A percentile compares a stretch with the other conserved stretches of the same genome.
phyloP scores from a whole-genome alignment of 768 basidiomycete genomes.

The Trametes punicea region DNA sequence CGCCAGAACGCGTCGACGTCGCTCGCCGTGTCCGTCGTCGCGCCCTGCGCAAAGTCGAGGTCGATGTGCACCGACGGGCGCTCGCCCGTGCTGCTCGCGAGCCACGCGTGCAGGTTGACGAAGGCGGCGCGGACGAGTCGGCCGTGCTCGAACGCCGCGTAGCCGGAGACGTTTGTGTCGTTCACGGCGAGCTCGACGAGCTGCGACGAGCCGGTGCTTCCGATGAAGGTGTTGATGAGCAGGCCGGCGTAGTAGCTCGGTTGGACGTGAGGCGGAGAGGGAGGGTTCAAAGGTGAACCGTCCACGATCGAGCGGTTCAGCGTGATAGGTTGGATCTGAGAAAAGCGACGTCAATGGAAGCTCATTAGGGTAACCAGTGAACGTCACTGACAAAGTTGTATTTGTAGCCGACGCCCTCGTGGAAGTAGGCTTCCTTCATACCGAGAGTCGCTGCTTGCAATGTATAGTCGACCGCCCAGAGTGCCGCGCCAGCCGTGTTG shows the following conservation, averaged over 20 bases:
- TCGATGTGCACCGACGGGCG: constrained; percentile 38
- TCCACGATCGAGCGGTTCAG: constrained; percentile 57
- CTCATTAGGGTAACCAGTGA: too few species aligned
- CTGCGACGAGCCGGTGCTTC: constrained; percentile 38
- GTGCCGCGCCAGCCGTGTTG: constrained; percentile 65
- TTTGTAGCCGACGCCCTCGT: constrained; percentile 68
- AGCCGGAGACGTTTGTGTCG: constrained; percentile 50
- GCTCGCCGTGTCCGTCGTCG: neutral
- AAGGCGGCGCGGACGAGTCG: constrained; percentile 48
- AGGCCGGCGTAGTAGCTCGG: constrained; percentile 66
- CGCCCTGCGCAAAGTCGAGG: constrained; percentile 32
- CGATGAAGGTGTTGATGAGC: constrained; percentile 56
- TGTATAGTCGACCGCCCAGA: constrained; percentile 67
- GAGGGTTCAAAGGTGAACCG: constrained; percentile 46
- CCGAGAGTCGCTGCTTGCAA: constrained; percentile 57
- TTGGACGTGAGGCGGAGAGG: constrained; percentile 58
- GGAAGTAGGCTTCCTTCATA: constrained; percentile 55
- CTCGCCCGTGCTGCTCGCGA: constrained; percentile 33
- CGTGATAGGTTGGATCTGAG: constrained; percentile 59
- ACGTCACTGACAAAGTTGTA: constrained; percentile 50
- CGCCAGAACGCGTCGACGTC: constrained; percentile 6
- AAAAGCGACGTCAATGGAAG: neutral
- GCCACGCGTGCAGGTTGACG: constrained; percentile 55
- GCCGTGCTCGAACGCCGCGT: constrained; percentile 54
- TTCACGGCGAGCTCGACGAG: constrained; percentile 49